phyloP scores from a whole-genome alignment of 2,329 filamentous ascomycete species.

The Tolypocladium amazonense region DNA sequence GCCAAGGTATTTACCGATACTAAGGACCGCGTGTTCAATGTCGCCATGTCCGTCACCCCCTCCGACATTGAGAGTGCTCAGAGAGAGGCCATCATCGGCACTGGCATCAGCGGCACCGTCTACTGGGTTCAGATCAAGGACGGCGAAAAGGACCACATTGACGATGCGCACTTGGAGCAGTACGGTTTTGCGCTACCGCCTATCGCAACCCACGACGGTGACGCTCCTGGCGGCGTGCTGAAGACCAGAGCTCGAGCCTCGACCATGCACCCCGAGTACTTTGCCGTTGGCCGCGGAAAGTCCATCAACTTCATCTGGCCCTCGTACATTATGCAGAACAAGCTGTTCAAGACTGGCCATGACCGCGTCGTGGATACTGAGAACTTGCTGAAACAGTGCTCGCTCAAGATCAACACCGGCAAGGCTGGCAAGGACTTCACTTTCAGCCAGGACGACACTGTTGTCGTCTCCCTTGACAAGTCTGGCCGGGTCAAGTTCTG shows the following conservation, averaged over 20 bases:
- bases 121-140: constrained; percentile 84
- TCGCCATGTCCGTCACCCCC: constrained; percentile 66
- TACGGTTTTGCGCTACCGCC: constrained; percentile 86
- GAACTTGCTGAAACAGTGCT: constrained; percentile 75
- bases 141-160: constrained; percentile 67
- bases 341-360: constrained; percentile 51
- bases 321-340: constrained; percentile 50
- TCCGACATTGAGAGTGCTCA: constrained; percentile 44
- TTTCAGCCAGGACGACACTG: constrained; percentile 92
- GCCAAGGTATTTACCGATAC: constrained; percentile 86
- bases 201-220: constrained; percentile 75
- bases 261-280: constrained; percentile 81
- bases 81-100: constrained; percentile 78
- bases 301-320: constrained; percentile 85
- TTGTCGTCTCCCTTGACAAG: constrained; percentile 93
- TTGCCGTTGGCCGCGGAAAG: constrained; percentile 91
- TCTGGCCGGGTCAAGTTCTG: constrained; percentile 95
- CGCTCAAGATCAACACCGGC: constrained; percentile 87
- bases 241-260: constrained; percentile 93
- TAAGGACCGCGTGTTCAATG: constrained; percentile 90
- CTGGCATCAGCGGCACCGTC: constrained; percentile 89
- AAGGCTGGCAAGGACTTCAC: constrained; percentile 98
- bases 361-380: constrained; percentile 74
- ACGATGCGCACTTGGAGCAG: constrained; percentile 68
- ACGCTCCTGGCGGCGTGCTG: constrained; percentile 80